Evolutionary conservation across 768 basidiomycete genomes (phyloP).

Genomic region (Leccinum disarticulatum): DNA sequence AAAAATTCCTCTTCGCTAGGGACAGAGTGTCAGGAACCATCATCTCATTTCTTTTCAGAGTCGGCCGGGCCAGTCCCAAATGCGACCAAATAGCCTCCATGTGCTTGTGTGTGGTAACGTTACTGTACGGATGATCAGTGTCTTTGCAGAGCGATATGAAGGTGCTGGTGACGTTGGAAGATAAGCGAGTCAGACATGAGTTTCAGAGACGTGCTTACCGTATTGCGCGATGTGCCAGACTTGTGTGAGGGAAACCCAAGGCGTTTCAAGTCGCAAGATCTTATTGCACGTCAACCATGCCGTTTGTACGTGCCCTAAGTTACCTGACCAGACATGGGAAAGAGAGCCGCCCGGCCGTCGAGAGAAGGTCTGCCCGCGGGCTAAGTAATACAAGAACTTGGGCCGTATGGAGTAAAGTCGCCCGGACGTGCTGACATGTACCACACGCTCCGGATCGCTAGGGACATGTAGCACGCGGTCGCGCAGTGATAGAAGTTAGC

Average conservation of each 20-base stretch:
- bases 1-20: neutral
- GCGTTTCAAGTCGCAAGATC: conserved; percentile 17
- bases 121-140: neutral
- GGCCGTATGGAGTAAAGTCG: neutral
- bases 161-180: conserved; percentile 13
- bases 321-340: conserved; percentile 4
- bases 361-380: neutral
- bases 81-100: neutral
- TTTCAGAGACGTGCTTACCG: neutral
- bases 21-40: neutral
- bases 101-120: neutral
- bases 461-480: neutral
- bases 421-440: neutral
- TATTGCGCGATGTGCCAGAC: neutral
- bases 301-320: neutral
- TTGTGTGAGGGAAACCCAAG: neutral
- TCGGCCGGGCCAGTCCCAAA: neutral
- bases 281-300: neutral
- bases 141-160: neutral
- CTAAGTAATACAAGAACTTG: neutral
- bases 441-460: neutral
- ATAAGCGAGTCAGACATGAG: conserved; percentile 18
- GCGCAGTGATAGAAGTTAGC: neutral
- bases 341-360: neutral
- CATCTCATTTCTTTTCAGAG: neutral